These are phyloP conservation scores for Sisymbrium altissimum DNA, from an alignment of 345 rosid species.

Conservation along the genomic window DNA sequence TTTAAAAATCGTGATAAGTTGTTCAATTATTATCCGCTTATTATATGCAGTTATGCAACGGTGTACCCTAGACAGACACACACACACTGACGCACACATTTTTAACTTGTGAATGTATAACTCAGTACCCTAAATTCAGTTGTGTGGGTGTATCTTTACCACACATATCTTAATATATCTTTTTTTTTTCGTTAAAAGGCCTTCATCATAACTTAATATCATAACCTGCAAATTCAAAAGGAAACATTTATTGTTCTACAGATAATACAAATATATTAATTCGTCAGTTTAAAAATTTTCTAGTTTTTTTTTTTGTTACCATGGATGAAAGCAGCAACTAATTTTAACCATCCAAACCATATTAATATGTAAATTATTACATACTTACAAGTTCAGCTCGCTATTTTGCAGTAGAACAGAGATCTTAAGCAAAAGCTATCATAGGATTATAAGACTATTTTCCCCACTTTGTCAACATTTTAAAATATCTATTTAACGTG, in stretches of 20 bases:
- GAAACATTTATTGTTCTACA: background rate
- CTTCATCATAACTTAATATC: too few species aligned
- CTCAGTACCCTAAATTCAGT: background rate
- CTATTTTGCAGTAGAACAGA: background rate
- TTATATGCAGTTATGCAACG: background rate
- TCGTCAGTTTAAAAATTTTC: background rate
- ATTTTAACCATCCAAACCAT: background rate
- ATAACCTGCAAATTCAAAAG: too few species aligned
- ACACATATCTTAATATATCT: too few species aligned
- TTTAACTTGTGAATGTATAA: background rate
- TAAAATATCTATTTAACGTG: background rate
- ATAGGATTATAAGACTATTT: background rate
- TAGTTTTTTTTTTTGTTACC: background rate
- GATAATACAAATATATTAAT: background rate
- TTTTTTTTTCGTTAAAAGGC: too few species aligned
- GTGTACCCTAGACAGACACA: background rate
- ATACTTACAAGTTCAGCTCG: background rate
- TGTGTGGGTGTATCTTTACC: background rate
- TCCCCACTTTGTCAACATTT: background rate
- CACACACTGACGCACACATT: background rate
- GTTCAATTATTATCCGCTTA: background rate
- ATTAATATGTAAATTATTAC: background rate
- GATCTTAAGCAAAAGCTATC: background rate
- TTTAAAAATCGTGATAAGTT: background rate
- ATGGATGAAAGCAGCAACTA: background rate